Base-by-base conservation (phyloP, 75 land plant species). In the Pinus albicaulis region DNA sequence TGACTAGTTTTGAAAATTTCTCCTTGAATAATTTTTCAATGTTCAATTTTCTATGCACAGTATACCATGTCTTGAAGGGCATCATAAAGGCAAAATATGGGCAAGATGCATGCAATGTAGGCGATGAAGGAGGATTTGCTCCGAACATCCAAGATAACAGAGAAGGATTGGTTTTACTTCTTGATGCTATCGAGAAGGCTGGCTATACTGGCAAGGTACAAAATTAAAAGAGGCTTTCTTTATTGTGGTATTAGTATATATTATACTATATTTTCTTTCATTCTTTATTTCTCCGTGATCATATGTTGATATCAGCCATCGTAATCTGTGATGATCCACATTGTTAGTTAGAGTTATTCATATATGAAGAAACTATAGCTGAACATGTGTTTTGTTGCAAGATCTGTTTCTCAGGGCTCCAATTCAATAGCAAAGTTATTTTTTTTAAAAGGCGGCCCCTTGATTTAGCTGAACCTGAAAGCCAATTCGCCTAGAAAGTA, bases 81-180 rank as follows among this genome's bases (percentile, higher is more conserved):
- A 92, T 96, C 76, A 94, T 96, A 55, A 94, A 94, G 77, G 82
- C 85, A 65, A 96, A 90, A 83, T 94, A 96, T 83, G 99, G 99
- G 2, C 98, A 94, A 77, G 98, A 96, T 85, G 99, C 98, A 61
- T 96, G 99, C 85, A 96, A 96, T 84, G 99, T 96, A 76, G 98
- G 99, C 61, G 99, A 96, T 80, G 99, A 92, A 77, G 99, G 99
- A 28, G 99, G 99, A 5, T 96, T 96, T 89, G 99, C 99, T 59
- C 99, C 98, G 1, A 95, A 96, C 85, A 93, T 96, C 77, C 98
- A 93, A 81, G 99, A 96, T 71, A 96, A 96, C 76, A 85, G 98
- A 60, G 99, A 96, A 77, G 99, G 99, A 10, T 82, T 96, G 38
- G 83, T 91, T 74, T 81, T 96, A 55, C 86, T 96, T 23, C 83